Base-by-base conservation (phyloP, 495 filamentous ascomycete genomes). In the Penicillium goetzii region DNA sequence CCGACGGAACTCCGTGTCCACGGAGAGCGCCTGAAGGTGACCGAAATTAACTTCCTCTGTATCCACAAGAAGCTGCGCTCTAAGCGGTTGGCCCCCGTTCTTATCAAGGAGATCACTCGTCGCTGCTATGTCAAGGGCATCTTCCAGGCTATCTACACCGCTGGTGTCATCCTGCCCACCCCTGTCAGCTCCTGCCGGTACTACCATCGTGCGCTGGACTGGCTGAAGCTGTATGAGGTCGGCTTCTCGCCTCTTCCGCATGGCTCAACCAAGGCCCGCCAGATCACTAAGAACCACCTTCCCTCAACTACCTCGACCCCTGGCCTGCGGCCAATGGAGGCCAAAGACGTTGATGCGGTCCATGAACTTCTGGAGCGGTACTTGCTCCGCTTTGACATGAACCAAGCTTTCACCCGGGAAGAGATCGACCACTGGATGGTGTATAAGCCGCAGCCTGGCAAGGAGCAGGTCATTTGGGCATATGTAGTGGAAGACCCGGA, bases 31-130 rank as follows among this genome's bases (percentile, higher is more conserved):
- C 74, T 98, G 66, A 87, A 87, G 56, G 87, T 88, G 58, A 93
- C 90, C 34, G 95, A 99, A 73, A 93, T 98, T 78, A 98, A 99
- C 79, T 98, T 97, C 81, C 89, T 99, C 56, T 96, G 92, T 73
- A 87, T 98, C 64, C 96, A 98, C 83, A 98, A 97, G 82, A 98
- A 97, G 77, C 87, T 99, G 10, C 90, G 96, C 45, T 87, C 89
- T 15, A 97, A 99, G 77, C 88, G 96, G 12, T 84, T 99, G 41
- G 85, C 95, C 0, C 95, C 95, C 0, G 89, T 97, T 4, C 85
- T 99, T 43, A 99, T 99, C 79, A 96, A 97, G 72, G 95, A 98
- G 73, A 92, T 99, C 72, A 97, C 95, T 11, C 88, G 95, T 21
- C 85, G 91, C 53, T 93, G 91, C 79, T 94, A 98, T 74, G 70